Base-by-base conservation (phyloP, 139 green algal species). In the Chlamydomonas sp. region DNA sequence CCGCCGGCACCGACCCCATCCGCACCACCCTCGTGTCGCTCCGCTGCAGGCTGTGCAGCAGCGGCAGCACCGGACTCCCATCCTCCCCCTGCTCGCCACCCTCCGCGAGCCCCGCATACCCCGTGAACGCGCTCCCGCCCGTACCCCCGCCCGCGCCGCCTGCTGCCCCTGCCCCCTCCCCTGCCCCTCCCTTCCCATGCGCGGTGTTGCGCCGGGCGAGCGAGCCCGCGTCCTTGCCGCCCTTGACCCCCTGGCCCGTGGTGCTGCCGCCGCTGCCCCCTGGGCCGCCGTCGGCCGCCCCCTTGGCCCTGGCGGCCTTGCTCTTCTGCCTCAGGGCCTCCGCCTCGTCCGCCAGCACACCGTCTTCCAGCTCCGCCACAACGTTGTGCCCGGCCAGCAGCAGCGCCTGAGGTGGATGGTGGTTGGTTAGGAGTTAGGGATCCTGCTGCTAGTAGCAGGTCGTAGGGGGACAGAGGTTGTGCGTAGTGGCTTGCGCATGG, bases 41-140 rank as follows among this genome's bases (percentile, higher is more conserved):
- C 12, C 82, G 82, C 82, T 87, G 82, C 72, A 87, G 71, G 4
- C 12, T 31, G 72, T 87, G 82, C n/a, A 87, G 82, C 82, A 87
- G 72, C 72, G 82, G 82, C 12, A 87, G 58, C 3, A 87, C 10
- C 4, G 81, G 81, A 62, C 72, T 80, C 9, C 74, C 79, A 49
- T 71, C 66, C 1, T 58, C 60, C 14, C 2, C n/a, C 17, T 49
- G 9, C 60, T 7, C 17, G 18, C 4, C 66, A 71, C 9, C 66
- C 66, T n/a, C n/a, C n/a, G n/a, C n/a, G n/a, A n/a, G n/a, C n/a
- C n/a, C n/a, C n/a, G n/a, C n/a, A n/a, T n/a, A n/a, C n/a, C n/a
- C n/a, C n/a, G n/a, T n/a, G n/a, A n/a, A n/a, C n/a, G n/a, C n/a
- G n/a, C n/a, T n/a, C n/a, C n/a, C n/a, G n/a, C n/a, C n/a, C n/a